phyloP scores from a whole-genome alignment of 208 protist species.

The Acanthamoeba royreba region DNA sequence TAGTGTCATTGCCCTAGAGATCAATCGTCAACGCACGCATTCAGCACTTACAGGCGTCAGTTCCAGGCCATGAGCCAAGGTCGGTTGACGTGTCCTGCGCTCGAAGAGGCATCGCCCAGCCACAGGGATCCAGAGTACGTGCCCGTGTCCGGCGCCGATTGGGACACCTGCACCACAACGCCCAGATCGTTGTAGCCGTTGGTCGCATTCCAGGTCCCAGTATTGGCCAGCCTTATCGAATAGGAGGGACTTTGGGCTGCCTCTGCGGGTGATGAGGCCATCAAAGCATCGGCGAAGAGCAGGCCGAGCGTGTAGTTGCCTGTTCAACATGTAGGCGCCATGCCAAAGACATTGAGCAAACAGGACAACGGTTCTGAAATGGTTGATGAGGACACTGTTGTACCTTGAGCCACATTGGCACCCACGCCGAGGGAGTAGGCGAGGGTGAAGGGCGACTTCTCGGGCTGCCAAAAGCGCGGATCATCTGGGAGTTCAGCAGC shows the following conservation, averaged over 20 bases:
- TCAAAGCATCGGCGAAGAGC: not conserved
- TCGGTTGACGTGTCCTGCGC: too few species aligned
- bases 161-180: not conserved
- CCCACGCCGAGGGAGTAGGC: not conserved
- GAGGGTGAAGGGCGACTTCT: not conserved
- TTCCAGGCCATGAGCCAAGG: too few species aligned
- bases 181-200: not conserved
- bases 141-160: not conserved
- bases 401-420: not conserved
- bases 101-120: too few species aligned
- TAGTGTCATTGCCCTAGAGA: too few species aligned
- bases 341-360: too few species aligned
- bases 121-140: not conserved
- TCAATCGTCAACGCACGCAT: too few species aligned
- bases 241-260: not conserved
- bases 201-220: not conserved
- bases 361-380: too few species aligned
- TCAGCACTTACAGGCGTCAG: too few species aligned
- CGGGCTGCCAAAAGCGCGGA: not conserved
- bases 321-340: too few species aligned
- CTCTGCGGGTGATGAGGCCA: not conserved
- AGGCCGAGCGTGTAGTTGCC: not conserved
- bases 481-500: not conserved
- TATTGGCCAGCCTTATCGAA: not conserved
- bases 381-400: not conserved